Base-by-base conservation (phyloP, 352 stramenopile species). In the Thalassiosira oceanica region DNA sequence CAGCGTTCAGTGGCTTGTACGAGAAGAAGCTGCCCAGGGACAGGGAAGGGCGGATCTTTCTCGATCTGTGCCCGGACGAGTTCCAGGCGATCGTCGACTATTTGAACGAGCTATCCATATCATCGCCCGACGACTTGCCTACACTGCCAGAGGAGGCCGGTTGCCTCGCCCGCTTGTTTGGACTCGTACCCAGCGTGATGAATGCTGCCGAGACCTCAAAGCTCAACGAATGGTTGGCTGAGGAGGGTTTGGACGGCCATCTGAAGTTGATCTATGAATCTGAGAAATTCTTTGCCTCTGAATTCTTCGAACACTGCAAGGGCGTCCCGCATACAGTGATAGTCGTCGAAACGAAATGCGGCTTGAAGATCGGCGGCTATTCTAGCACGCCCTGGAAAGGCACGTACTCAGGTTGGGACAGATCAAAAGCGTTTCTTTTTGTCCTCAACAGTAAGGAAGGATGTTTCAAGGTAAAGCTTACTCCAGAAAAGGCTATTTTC, bases 371-470 rank as follows among this genome's bases (percentile, higher is more conserved):
- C 1, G 51, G 51, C 2, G 51, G 51, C 10, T 61, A 61, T 27
- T 18, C 51, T 23, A 51, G 37, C 21, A 7, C 36, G 21, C 11
- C 35, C 37, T 61, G 51, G 51, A 23, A 61, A 2, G 20, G 13
- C 7, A 6, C 2, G 16, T 46, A 46, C 37, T 46, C 37, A 26
- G 7, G 15, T 7, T 26, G 37, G 7, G 15, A 16, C 7, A 23
- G 39, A 15, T 31, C 58, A 24, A 69, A 69, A 21, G 33, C 58
- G 45, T 69, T 69, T 45, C 21, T 69, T 3, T 69, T 69, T 11
- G 36, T 36, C 8, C 20, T 69, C 0, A 44, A 13, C 26, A 49
- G 35, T 45, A 51, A 18, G 11, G 46, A 24, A 11, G 27, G n/a
- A n/a, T n/a, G n/a, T n/a, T n/a, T n/a, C n/a, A n/a, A n/a, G n/a